Evolutionary conservation across 208 protist species (phyloP).

Genomic region (Trypanosoma melophagium): DNA sequence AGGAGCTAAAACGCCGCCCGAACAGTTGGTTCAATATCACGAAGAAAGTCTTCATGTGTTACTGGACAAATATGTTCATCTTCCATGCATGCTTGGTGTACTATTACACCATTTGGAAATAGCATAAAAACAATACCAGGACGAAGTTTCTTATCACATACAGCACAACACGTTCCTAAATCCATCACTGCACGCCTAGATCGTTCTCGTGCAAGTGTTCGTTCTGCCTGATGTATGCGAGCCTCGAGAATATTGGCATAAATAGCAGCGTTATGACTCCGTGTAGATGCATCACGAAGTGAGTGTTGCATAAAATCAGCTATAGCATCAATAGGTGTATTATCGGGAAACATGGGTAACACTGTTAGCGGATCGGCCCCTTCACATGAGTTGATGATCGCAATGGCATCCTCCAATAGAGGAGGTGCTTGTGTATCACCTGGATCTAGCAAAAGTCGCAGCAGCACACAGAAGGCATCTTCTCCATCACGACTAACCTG

Average conservation of each 20-base stretch:
- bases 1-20: conserved; percentile 10
- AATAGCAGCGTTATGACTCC: conserved; percentile 34
- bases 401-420: conserved; percentile 38
- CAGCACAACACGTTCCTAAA: conserved; percentile 44
- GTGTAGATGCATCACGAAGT: conserved; percentile 38
- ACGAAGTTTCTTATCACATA: conserved; percentile 57
- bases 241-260: conserved; percentile 35
- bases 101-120: conserved; percentile 66
- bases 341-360: conserved; percentile 67
- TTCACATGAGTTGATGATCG: conserved; percentile 42
- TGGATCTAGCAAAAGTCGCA: conserved; percentile 41
- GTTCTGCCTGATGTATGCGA: conserved; percentile 26
- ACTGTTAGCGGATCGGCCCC: conserved; percentile 43
- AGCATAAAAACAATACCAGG: conserved; percentile 56
- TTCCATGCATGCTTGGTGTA: conserved; percentile 61
- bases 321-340: conserved; percentile 37
- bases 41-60: conserved; percentile 33
- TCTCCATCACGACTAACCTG: conserved; percentile 35
- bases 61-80: conserved; percentile 54
- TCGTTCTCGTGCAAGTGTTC: conserved; percentile 27
- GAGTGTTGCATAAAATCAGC: conserved; percentile 49
- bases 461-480: conserved; percentile 35
- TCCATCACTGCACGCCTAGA: conserved; percentile 32
- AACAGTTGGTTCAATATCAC: conserved; percentile 14
- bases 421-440: conserved; percentile 10